A percentile compares a stretch with the other conserved stretches of the same genome.
These are phyloP conservation scores for Calcarisporium arbuscula DNA, from an alignment of 2,329 filamentous ascomycete genomes.

Conservation along the genomic window DNA sequence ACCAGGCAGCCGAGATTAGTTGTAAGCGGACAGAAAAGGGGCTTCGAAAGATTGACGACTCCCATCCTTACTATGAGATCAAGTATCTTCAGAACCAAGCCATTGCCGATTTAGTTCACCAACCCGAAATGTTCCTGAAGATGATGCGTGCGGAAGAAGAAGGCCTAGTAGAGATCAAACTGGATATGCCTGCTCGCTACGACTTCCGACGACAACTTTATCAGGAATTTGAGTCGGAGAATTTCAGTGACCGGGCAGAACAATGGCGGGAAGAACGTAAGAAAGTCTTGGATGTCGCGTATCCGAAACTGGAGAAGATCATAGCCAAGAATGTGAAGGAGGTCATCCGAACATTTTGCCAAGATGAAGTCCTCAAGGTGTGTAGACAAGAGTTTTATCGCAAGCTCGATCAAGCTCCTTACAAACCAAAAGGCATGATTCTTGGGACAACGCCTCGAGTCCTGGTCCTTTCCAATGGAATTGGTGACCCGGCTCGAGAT, in stretches of 20 bases:
- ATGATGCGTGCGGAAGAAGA: conserved; percentile 98
- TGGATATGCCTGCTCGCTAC: conserved; percentile 69
- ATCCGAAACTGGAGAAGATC: conserved; percentile 73
- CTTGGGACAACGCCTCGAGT: conserved; percentile 84
- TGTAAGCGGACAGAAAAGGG: conserved; percentile 92
- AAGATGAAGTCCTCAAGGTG: conserved; percentile 81
- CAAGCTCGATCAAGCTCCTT: conserved; percentile 90
- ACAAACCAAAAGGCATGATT: conserved; percentile 89
- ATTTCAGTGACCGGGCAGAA: conserved; percentile 89
- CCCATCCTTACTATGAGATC: conserved; percentile 95
- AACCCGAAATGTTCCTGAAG: conserved; percentile 86
- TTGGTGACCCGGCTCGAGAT: conserved; percentile 66
- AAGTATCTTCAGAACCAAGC: conserved; percentile 92
- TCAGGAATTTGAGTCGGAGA: conserved; percentile 84
- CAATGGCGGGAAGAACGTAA: conserved; percentile 87
- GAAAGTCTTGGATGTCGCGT: conserved; percentile 75
- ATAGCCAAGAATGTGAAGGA: conserved; percentile 94
- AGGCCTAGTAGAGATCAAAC: conserved; percentile 78
- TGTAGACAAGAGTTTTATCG: conserved; percentile 86
- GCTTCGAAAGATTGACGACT: conserved; percentile 84
- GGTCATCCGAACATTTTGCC: conserved; percentile 85
- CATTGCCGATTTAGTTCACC: conserved; percentile 70
- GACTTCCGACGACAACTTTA: conserved; percentile 73
- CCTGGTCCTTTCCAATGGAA: conserved; percentile 79
- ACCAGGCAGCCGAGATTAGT: conserved; percentile 76